Conservation (phyloP, 163 green algal genomes). For the Scenedesmus sp. region DNA sequence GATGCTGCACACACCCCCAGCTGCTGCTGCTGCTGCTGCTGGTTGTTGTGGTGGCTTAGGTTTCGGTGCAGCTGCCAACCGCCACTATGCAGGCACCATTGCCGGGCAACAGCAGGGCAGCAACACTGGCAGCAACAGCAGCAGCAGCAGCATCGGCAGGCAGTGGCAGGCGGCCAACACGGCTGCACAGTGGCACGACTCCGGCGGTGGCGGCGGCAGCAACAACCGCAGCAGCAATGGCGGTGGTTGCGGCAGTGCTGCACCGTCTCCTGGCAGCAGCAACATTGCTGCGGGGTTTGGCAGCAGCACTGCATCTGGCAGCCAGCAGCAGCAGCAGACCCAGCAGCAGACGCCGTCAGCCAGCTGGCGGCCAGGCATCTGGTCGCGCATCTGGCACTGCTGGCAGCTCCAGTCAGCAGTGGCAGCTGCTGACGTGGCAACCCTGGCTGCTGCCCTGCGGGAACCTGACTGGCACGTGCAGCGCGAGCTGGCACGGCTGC, state of each 20-base stretch:
- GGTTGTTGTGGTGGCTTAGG: no score
- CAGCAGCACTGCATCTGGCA: not conserved
- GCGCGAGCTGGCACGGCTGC: not conserved
- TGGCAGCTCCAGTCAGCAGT: not conserved
- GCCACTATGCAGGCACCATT: no score
- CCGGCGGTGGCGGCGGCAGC: no score
- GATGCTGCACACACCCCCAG: no score
- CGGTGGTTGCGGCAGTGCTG: not conserved
- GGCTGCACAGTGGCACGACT: no score
- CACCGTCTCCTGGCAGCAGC: not conserved
- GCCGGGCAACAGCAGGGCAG: no score
- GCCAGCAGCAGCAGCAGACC: not conserved
- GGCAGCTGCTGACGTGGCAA: not conserved
- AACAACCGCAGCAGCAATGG: not conserved
- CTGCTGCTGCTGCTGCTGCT: not conserved
- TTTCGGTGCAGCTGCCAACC: no score
- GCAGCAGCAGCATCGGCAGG: slow-evolving; percentile 4
- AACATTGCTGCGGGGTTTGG: no score
- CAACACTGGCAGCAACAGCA: not conserved
- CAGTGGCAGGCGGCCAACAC: not conserved
- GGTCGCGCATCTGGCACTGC: not conserved
- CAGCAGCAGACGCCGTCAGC: not conserved
- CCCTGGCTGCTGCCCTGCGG: not conserved
- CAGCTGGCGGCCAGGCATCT: slow-evolving; percentile 6
- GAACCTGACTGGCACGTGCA: not conserved